A percentile compares a stretch with the other conserved stretches of the same genome.
Evolutionary conservation across 495 filamentous ascomycete species (phyloP).

Genomic region (Pseudevernia furfuracea): DNA sequence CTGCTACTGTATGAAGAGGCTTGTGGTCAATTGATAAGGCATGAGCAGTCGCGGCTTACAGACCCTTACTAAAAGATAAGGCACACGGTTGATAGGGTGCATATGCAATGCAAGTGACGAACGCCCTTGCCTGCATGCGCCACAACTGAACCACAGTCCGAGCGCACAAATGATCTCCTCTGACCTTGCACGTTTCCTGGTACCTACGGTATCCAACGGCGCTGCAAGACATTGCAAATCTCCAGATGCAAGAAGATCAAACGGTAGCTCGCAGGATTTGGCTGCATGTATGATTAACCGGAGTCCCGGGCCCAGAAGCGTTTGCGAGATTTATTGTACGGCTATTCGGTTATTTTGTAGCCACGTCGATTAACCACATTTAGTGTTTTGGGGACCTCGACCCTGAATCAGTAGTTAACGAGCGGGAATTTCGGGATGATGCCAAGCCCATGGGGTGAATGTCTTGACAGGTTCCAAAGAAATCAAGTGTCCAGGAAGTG

Average conservation of each 20-base stretch:
- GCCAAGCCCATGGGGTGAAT: not conserved
- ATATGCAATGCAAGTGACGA: constrained; percentile 7
- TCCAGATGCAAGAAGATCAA: not conserved
- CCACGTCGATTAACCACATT: not conserved
- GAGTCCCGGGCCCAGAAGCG: not conserved
- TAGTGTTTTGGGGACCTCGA: not conserved
- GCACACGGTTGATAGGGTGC: not conserved
- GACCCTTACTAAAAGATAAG: not conserved
- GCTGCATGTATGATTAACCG: not conserved
- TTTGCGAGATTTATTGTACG: not conserved
- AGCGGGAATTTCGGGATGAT: not conserved
- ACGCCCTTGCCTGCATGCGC: constrained; percentile 8
- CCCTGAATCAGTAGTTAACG: not conserved
- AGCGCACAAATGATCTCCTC: not conserved
- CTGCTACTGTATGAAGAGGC: not conserved
- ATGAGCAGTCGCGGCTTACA: not conserved
- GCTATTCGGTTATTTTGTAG: not conserved
- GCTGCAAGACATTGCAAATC: constrained; percentile 4
- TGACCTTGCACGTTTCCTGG: constrained; percentile 1
- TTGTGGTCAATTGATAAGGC: not conserved
- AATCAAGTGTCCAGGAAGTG: not conserved
- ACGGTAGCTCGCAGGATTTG: constrained; percentile 1
- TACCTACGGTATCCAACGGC: constrained; percentile 4
- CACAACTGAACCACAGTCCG: constrained; percentile 3
- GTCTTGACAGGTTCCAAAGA: not conserved